Conservation (phyloP, 345 rosid genomes). For the Boechera retrofracta region DNA sequence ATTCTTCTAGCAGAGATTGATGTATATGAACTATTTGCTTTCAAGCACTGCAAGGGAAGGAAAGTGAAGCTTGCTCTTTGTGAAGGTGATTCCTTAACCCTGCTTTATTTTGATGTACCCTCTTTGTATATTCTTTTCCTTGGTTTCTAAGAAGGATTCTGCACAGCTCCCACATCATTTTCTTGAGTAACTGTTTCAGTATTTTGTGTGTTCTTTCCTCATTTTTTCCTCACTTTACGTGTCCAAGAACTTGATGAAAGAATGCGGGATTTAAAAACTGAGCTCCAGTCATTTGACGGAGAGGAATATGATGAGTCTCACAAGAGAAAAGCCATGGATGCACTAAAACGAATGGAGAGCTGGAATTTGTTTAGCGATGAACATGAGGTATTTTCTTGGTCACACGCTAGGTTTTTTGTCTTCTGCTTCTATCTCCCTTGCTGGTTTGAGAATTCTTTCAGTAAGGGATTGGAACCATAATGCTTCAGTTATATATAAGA, state of each 20-base stretch:
- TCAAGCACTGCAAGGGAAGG: constrained; percentile 98
- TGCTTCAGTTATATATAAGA: constrained; percentile 25
- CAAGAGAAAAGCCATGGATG: constrained; percentile 80
- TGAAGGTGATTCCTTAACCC: constrained; percentile 64
- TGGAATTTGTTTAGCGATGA: constrained; percentile 95
- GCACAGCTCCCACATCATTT: constrained; percentile 17
- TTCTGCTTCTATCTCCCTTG: constrained; percentile 30
- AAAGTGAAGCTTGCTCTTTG: constrained; percentile 92
- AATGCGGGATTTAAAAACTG: constrained; percentile 90
- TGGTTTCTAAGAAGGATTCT: constrained; percentile 25
- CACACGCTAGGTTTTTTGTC: constrained; percentile 19
- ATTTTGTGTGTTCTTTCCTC: constrained; percentile 12
- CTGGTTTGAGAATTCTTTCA: constrained; percentile 26
- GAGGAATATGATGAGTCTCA: constrained; percentile 86
- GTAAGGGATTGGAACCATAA: constrained; percentile 8
- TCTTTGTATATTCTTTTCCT: background rate
- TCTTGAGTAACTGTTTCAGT: constrained; percentile 20
- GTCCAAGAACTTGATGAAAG: constrained; percentile 93
- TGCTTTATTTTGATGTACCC: constrained; percentile 31
- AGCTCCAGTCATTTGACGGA: constrained; percentile 91
- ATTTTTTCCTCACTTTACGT: constrained; percentile 29
- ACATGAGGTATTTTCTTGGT: constrained; percentile 62
- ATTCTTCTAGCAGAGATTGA: constrained; percentile 97
- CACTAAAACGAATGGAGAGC: constrained; percentile 85
- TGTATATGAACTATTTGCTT: constrained; percentile 97